Evolutionary conservation across 768 basidiomycete genomes (phyloP), one percentile per base, ranked within the genome.

Genomic region (Phanerodontia chrysosporium): DNA sequence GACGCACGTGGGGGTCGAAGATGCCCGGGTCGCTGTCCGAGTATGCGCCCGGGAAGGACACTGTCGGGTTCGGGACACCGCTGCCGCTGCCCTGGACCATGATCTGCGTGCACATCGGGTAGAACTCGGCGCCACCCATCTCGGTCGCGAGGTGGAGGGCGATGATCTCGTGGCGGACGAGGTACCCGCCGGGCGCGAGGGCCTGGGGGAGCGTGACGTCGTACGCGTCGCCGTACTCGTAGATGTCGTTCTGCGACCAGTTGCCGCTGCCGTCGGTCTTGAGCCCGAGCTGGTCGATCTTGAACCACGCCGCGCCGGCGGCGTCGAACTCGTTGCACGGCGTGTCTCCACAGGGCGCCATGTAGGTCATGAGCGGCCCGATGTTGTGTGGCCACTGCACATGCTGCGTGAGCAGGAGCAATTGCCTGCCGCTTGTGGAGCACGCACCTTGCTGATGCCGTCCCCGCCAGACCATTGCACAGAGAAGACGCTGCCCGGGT

Each of bases 101-200:
- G 58, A 75, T n/a, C 69, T 82, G 81, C 2, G 80, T 76, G 70
- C 90, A 93, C 27, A 82, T 81, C 0, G 87, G 85, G 69, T 93
- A 93, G 72, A 91, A 92, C 72, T 93, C 90, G 0, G 88, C 90
- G 21, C 87, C 87, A 4, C 84, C 83, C 18, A 66, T 10, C 1
- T 66, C 62, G n/a, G 67, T 76, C 6, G 80, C 89, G 48, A 85
- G 78, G 66, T 92, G 90, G 14, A 92, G 81, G 10, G 86, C 85
- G 69, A 92, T 85, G 70, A 92, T 86, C 66, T 92, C 90, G 70
- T 91, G 86, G 1, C 90, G 86, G 66, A 92, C 70, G 59, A 92
- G 75, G 70, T 92, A 92, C 64, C 87, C 83, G 2, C 90, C 90
- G 3, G 87, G 73, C 0, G 83, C 76, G 54, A 93, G 69, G 48